Evolutionary conservation across 2,329 filamentous ascomycete genomes (phyloP), one percentile per base, ranked within the genome.

Genomic region (Clarireedia paspali): DNA sequence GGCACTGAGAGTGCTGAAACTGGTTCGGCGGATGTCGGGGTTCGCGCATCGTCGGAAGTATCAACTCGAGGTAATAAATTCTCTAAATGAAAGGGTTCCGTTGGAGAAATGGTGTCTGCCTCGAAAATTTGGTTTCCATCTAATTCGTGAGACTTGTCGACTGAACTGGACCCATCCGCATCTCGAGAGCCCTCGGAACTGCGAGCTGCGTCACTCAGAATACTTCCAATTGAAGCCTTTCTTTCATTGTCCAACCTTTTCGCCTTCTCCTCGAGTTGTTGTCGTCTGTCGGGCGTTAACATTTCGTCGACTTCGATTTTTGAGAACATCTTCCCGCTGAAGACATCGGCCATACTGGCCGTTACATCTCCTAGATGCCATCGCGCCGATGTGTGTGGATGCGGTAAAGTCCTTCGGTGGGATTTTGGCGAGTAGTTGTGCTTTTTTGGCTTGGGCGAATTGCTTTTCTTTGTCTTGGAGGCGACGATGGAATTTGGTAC

Each of bases 271-370:
- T 62, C 53, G 15, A 70, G 56, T 23, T 70, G 68, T 60, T 79
- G 74, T 24, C 83, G 70, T 39, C 76, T 75, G 36, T 74, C 73
- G 17, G 79, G 76, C 10, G 80, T 78, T 12, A 83, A 68, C 72
- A 83, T 81, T 68, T 85, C 81, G 51, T 83, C 78, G 0, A 75
- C 80, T 59, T 84, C 80, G 5, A 56, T 20, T 53, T 79, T 73
- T 47, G 74, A 74, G 64, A 84, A 82, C 47, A 79, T 71, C 45
- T 77, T 78, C 17, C 77, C 75, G 44, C 72, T 77, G 57, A 85
- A 74, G 10, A 82, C 70, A 30, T 81, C 80, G n/a, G 77, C 74
- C 62, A 84, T 73, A 59, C 81, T 82, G 51, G 80, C 78, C 0
- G 79, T 73, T 30, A 84, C 66, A 14, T 81, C 80, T 0, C 76